Percentiles rank a stretch among this genome's conserved stretches.
phyloP scores from a whole-genome alignment of 805 yeast genomes.

The Komagataella populi region DNA sequence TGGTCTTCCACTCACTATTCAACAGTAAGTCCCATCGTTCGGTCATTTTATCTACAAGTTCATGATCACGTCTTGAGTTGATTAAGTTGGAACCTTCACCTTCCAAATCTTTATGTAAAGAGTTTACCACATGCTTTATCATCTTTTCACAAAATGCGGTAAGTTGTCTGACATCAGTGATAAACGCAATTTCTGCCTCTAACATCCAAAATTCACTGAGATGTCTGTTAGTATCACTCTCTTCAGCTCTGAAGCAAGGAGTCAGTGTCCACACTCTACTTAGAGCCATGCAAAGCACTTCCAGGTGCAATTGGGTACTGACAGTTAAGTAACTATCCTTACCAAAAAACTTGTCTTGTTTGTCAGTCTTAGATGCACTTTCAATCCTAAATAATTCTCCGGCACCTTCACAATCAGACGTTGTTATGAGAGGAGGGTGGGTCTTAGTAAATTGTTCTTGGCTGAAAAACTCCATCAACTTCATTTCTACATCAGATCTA shows the following conservation, averaged over 20 bases:
- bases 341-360: conserved; percentile 39
- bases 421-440: conserved; percentile 75
- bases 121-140: conserved; percentile 39
- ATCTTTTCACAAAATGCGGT: conserved; percentile 56
- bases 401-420: conserved; percentile 95
- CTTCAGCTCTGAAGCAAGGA: conserved; percentile 92
- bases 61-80: conserved; percentile 22
- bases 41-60: conserved; percentile 21
- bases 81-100: conserved; percentile 19
- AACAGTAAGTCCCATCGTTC: conserved; percentile 50
- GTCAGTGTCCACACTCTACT: conserved; percentile 77
- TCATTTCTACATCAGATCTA: conserved; percentile 51
- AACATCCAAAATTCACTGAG: conserved; percentile 96
- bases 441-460: conserved; percentile 50
- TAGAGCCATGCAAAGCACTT: conserved; percentile 60
- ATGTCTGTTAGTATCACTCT: conserved; percentile 83
- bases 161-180: conserved; percentile 41
- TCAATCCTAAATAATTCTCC: conserved; percentile 66
- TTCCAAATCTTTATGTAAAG: conserved; percentile 13
- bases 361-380: conserved; percentile 8
- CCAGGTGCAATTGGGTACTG: conserved; percentile 85
- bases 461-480: conserved; percentile 41
- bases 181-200: conserved; percentile 77
- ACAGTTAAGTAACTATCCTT: conserved; percentile 68
- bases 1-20: conserved; percentile 42